Conservation (phyloP, 2,329 filamentous ascomycete genomes). For the Ophiostoma sp. region DNA sequence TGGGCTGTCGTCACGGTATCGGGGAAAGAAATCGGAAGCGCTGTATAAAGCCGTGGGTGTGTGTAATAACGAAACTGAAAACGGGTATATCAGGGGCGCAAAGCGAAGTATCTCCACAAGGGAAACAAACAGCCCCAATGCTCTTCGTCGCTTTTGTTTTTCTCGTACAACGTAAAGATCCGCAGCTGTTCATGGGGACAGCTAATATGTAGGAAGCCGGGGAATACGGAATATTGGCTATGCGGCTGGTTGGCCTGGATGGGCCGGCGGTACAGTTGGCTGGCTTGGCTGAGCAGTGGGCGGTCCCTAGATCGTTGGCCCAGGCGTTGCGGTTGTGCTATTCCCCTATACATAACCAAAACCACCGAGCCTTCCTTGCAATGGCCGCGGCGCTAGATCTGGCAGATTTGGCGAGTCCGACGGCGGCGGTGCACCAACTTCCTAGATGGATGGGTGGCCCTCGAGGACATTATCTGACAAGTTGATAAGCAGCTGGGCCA, state of each 20-base stretch:
- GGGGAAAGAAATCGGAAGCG: neutral
- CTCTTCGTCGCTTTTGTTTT: neutral
- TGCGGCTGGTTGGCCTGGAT: neutral
- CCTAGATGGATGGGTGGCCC: conserved; percentile 32
- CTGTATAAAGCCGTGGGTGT: neutral
- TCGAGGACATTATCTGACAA: conserved; percentile 82
- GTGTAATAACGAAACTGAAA: neutral
- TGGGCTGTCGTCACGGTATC: neutral
- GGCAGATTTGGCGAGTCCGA: too few species aligned
- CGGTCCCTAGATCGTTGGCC: too few species aligned
- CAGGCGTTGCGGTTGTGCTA: too few species aligned
- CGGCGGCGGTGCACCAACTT: neutral
- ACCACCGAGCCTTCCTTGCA: too few species aligned
- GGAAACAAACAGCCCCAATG: neutral
- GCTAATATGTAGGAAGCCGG: neutral
- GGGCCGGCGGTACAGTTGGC: neutral
- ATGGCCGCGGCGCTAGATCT: too few species aligned
- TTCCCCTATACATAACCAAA: too few species aligned
- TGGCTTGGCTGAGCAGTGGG: too few species aligned
- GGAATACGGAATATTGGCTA: neutral
- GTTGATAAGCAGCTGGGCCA: conserved; percentile 96
- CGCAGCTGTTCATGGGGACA: too few species aligned
- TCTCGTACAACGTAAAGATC: neutral
- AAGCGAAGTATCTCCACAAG: neutral
- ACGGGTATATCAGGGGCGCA: neutral